A percentile compares a stretch with the other conserved stretches of the same genome.
Evolutionary conservation across 176 grass and related monocot genomes (phyloP).

Genomic region (Elymus sibiricus): DNA sequence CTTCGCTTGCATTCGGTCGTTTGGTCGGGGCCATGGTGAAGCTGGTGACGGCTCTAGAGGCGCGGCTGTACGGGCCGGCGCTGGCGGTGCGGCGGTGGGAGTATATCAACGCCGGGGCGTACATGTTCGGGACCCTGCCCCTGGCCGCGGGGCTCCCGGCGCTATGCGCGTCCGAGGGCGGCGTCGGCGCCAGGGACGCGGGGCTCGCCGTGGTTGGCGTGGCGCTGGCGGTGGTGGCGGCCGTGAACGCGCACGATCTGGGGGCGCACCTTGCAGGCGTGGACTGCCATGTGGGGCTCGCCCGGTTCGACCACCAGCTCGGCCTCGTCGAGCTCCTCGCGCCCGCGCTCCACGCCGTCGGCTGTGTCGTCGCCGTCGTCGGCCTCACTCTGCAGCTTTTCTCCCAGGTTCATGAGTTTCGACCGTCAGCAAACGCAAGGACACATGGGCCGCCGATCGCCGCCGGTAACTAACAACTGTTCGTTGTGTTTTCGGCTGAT

Average conservation of each 20-base stretch:
- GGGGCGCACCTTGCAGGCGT: too few relatives aligned
- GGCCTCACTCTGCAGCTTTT: slow-evolving; percentile 27
- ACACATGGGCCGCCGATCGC: background rate
- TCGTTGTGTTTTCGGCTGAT: background rate
- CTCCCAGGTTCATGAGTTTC: slow-evolving; percentile 9
- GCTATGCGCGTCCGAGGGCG: slow-evolving; percentile 14
- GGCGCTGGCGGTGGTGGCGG: too few relatives aligned
- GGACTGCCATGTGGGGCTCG: too few relatives aligned
- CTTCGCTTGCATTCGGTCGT: too few relatives aligned
- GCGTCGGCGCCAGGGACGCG: background rate
- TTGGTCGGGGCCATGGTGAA: slow-evolving; percentile 62
- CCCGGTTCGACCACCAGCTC: too few relatives aligned
- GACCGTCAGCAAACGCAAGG: background rate
- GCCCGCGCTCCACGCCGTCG: too few relatives aligned
- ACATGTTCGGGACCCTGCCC: slow-evolving; percentile 58
- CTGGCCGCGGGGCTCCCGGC: slow-evolving; percentile 34
- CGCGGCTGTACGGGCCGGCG: slow-evolving; percentile 57
- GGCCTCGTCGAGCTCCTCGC: too few relatives aligned
- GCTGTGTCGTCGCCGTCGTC: too few relatives aligned
- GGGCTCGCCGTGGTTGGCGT: slow-evolving; percentile 39
- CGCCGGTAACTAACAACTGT: background rate
- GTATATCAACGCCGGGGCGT: slow-evolving; percentile 67
- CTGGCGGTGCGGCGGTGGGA: slow-evolving; percentile 55
- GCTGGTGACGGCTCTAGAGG: slow-evolving; percentile 76
- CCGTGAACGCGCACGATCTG: too few relatives aligned